Evolutionary conservation across 768 basidiomycete genomes (phyloP), one percentile per base, ranked within the genome.

Genomic region (Mycena latifolia): DNA sequence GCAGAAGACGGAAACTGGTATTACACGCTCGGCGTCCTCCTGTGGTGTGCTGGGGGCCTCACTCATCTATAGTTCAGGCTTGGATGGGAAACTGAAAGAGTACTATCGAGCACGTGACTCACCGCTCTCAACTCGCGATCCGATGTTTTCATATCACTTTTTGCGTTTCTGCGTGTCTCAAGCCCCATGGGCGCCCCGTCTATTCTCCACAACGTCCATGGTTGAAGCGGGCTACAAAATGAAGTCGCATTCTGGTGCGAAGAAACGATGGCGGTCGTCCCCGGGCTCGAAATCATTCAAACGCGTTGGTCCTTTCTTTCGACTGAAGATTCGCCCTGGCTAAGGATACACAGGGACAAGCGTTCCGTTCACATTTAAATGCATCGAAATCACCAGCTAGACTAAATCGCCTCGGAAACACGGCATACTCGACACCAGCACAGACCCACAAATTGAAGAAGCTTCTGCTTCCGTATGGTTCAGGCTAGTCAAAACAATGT

Each of bases 1-100:
- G 27, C 29, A 47, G 25, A 43, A 20, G 43, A 29, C 33, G 33
- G 35, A 33, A 35, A 22, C 11, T 29, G 20, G 50, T 55, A 83
- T 60, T 84, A 94, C 93, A 57, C 90, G 86, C 73, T 94, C 94
- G 14, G 94, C 95, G 77, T 94, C 93, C 67, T 90, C 88, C 67
- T 89, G 87, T 0, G 91, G 91, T 31, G 81, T 85, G 43, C 75
- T 80, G 56, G 72, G 71, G 69, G 82, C 80, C 61, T 79, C 76
- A 74, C 78, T 80, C 83, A 84, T 84, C 37, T 29, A 63, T 11
- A 11, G 47, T 55, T 48, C 58, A 35, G 22, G 53, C 24, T 31
- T 24, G 28, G 37, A 27, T n/a, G 41, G n/a, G n/a, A 17, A 27
- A 7, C 47, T 46, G 35, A 20, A 29, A 27, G 46, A 24, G 28